These are phyloP conservation scores for Phialemoniopsis sp. DNA, from an alignment of 2,329 filamentous ascomycete genomes.

Conservation along the genomic window DNA sequence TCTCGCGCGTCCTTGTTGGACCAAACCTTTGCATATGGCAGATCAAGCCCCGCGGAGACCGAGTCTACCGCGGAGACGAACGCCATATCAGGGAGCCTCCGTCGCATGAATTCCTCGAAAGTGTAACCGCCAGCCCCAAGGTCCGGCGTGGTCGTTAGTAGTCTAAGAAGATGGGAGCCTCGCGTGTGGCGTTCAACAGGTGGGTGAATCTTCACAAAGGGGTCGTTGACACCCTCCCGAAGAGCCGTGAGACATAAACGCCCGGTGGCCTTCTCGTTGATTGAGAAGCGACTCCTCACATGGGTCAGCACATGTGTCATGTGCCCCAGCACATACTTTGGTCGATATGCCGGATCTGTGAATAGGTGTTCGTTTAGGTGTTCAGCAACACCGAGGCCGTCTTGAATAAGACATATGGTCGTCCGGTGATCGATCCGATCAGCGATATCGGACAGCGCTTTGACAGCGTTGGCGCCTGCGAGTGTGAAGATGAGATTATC, in stretches of 20 bases:
- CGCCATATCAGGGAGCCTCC: constrained; percentile 76
- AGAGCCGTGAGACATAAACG: constrained; percentile 25
- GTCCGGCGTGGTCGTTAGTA: constrained; percentile 56
- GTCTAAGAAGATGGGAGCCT: constrained; percentile 54
- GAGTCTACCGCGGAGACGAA: constrained; percentile 77
- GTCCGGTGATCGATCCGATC: constrained; percentile 25
- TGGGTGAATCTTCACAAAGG: constrained; percentile 7
- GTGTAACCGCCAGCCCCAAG: constrained; percentile 57
- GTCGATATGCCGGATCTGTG: constrained; percentile 57
- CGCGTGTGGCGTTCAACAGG: background rate
- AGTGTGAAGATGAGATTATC: constrained; percentile 24
- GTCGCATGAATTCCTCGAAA: constrained; percentile 59
- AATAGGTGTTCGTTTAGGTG: constrained; percentile 70
- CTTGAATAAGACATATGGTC: constrained; percentile 26
- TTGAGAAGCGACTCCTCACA: constrained; percentile 23
- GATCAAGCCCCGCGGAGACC: constrained; percentile 74
- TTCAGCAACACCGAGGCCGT: constrained; percentile 75
- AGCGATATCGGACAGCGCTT: constrained; percentile 15
- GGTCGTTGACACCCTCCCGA: constrained; percentile 3
- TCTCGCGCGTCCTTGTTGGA: constrained; percentile 61
- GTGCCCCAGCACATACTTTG: constrained; percentile 72
- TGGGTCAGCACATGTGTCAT: constrained; percentile 43
- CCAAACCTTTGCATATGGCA: constrained; percentile 67
- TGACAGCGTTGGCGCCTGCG: constrained; percentile 16
- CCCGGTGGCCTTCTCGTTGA: constrained; percentile 24